Conservation (phyloP, 176 grass and related monocot genomes). For the Oryza coarctata region DNA sequence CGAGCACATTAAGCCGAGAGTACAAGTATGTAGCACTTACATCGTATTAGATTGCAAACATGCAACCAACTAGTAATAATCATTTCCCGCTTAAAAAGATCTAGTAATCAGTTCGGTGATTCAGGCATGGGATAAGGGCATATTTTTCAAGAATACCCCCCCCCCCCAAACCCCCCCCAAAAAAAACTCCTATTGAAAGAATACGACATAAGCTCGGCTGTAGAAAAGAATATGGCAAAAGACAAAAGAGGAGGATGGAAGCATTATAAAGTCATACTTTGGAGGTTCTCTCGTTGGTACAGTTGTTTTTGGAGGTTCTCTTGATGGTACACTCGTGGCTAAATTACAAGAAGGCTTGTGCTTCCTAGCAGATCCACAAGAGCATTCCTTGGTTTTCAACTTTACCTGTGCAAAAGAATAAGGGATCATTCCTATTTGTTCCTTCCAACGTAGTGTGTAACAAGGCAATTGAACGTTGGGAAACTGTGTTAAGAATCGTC, state of each 20-base stretch:
- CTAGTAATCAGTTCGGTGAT: not conserved
- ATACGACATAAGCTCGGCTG: conserved; percentile 5
- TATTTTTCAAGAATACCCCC: not conserved
- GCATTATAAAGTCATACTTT: conserved; percentile 34
- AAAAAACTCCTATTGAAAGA: not conserved
- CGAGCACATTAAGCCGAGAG: not conserved
- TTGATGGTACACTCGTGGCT: conserved; percentile 29
- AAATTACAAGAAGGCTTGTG: conserved; percentile 55
- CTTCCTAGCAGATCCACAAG: conserved; percentile 60
- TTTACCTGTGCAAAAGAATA: conserved; percentile 26
- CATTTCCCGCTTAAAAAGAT: no score
- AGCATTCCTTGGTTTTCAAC: conserved; percentile 47
- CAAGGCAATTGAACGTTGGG: not conserved
- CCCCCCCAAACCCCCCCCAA: no score
- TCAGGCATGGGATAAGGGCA: not conserved
- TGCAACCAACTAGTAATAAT: no score
- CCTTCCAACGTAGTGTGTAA: not conserved
- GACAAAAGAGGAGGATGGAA: not conserved
- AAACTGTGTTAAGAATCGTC: not conserved
- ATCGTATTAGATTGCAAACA: not conserved
- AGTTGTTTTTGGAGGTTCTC: not conserved
- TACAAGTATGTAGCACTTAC: not conserved
- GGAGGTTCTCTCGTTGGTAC: conserved; percentile 40
- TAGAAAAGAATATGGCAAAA: not conserved
- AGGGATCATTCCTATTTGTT: conserved; percentile 1